Percentiles rank a stretch among this genome's conserved stretches.
Evolutionary conservation across 192 early-diverging fungal species (phyloP).

Genomic region (Coemansia sp.): DNA sequence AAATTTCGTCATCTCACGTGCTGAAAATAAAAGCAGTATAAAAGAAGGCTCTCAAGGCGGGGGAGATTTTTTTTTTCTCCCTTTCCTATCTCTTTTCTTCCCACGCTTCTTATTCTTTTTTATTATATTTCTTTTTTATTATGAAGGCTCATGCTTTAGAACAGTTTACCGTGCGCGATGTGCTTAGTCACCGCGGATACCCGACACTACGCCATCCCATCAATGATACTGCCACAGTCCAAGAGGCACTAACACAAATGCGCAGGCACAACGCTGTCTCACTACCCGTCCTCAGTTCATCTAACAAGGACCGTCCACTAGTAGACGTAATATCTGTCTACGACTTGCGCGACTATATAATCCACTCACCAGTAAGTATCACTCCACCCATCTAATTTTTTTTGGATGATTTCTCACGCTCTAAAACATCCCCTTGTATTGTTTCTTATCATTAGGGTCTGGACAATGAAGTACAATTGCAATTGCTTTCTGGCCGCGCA

Average conservation of each 20-base stretch:
- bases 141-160: conserved; percentile 34
- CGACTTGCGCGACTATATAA: conserved; percentile 49
- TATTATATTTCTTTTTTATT: background rate
- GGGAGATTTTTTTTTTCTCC: background rate
- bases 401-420: background rate
- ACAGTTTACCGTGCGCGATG: conserved; percentile 40
- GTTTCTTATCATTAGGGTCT: conserved; percentile 21
- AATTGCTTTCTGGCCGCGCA: conserved; percentile 37
- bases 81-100: background rate
- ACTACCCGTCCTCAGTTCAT: conserved; percentile 37
- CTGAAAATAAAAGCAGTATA: background rate
- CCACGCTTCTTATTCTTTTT: background rate
- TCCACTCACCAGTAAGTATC: conserved; percentile 27
- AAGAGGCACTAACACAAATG: conserved; percentile 37
- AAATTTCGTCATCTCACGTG: background rate
- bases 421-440: background rate
- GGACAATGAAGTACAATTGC: conserved; percentile 41
- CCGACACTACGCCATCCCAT: conserved; percentile 32
- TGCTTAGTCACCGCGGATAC: conserved; percentile 41
- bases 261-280: conserved; percentile 40
- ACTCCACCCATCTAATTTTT: background rate
- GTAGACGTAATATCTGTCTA: conserved; percentile 51
- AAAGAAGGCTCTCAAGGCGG: background rate
- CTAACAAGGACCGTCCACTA: conserved; percentile 6
- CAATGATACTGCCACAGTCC: conserved; percentile 17